These are phyloP conservation scores for Fusarium mundagurra DNA, from an alignment of 2,329 filamentous ascomycete species.

Conservation along the genomic window DNA sequence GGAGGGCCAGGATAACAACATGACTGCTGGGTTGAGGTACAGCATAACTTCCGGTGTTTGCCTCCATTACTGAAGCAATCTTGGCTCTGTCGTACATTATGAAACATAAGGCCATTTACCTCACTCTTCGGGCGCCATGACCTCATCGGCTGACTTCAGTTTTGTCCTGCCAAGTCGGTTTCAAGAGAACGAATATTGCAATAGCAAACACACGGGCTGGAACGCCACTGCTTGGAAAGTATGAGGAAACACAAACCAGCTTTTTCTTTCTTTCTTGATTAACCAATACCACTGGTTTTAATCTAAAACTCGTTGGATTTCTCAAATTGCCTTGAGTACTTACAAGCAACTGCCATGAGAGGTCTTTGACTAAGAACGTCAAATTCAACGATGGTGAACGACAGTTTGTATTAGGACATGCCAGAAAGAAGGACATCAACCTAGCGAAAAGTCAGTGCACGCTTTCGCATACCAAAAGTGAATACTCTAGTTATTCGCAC, in stretches of 20 bases:
- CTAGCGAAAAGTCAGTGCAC: background rate
- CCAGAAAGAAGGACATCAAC: background rate
- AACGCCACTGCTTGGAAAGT: background rate
- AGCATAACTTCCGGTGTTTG: background rate
- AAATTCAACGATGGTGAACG: background rate
- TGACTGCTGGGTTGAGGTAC: background rate
- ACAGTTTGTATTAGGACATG: background rate
- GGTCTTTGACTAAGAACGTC: background rate
- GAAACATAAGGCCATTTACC: background rate
- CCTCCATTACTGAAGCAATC: background rate
- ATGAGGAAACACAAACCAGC: background rate
- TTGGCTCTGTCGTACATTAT: background rate
- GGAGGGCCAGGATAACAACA: background rate
- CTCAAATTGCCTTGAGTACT: background rate
- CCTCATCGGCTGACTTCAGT: background rate
- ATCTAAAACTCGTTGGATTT: background rate
- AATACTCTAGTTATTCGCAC: background rate
- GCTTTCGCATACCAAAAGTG: background rate
- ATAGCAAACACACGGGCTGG: background rate
- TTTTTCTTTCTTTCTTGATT: constrained; percentile 13
- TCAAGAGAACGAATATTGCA: background rate
- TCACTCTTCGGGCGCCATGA: background rate
- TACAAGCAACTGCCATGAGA: background rate
- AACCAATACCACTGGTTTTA: background rate
- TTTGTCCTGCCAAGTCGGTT: background rate